Conservation (phyloP, 2,329 filamentous ascomycete genomes). For the Podosphaera xanthii region DNA sequence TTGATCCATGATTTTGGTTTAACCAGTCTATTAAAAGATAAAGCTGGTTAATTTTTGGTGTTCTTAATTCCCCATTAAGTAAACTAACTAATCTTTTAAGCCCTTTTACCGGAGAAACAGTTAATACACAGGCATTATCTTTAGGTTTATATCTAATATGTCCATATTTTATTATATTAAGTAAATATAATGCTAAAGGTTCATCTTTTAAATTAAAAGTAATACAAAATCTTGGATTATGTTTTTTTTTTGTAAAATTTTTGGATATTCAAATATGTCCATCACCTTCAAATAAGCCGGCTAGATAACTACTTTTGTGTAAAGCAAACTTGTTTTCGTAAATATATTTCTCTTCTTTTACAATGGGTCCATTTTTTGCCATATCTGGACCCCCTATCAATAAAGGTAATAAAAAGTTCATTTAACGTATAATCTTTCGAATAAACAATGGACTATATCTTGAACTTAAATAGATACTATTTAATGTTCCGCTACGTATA, state of each 20-base stretch:
- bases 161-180: background rate
- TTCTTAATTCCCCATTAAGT: background rate
- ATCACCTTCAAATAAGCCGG: background rate
- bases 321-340: too few species aligned
- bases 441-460: too few species aligned
- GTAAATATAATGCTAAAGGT: background rate
- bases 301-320: background rate
- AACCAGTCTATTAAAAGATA: background rate
- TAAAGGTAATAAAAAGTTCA: too few species aligned
- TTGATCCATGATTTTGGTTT: background rate
- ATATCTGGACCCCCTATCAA: too few species aligned
- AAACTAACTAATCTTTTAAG: background rate
- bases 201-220: background rate
- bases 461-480: too few species aligned
- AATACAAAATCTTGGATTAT: background rate
- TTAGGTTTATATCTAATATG: background rate
- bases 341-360: too few species aligned
- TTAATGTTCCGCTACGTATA: too few species aligned
- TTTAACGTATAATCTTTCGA: too few species aligned
- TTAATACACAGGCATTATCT: background rate
- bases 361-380: too few species aligned
- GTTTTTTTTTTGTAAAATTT: too few species aligned
- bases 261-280: too few species aligned
- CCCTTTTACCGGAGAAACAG: background rate
- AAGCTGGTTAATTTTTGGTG: background rate